Conservation (phyloP, 1,284 basidiomycete species). For the Leccinum fallax region DNA sequence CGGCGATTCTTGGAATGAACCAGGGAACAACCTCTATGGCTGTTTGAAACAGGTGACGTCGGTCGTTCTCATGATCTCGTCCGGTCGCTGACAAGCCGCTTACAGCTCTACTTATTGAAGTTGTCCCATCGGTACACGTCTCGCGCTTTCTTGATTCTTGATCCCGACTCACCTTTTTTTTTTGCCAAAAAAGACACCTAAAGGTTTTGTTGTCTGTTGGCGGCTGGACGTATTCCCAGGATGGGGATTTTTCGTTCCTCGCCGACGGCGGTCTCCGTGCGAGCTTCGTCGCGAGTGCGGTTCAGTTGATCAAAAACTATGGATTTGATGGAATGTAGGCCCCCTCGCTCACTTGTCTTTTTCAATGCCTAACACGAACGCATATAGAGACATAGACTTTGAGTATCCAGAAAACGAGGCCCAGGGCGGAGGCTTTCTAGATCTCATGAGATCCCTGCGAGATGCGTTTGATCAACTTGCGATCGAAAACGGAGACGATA, state of each 20-base stretch:
- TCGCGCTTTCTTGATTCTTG: background rate
- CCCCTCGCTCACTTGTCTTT: background rate
- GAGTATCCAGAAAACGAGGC: conserved; percentile 57
- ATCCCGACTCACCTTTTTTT: background rate
- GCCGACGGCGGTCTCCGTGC: conserved; percentile 55
- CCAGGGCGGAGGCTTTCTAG: conserved; percentile 60
- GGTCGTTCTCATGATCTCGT: background rate
- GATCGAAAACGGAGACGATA: conserved; percentile 56
- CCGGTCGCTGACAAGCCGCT: conserved; percentile 1
- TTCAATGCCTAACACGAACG: background rate
- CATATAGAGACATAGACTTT: conserved; percentile 67
- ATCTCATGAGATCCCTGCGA: conserved; percentile 58
- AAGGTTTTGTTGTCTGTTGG: conserved; percentile 81
- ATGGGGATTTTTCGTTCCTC: conserved; percentile 67
- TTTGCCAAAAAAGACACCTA: conserved; percentile 54
- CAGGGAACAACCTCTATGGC: conserved; percentile 81
- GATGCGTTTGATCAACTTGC: conserved; percentile 55
- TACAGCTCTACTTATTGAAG: conserved; percentile 65
- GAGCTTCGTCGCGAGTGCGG: conserved; percentile 72
- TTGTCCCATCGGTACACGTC: conserved; percentile 38
- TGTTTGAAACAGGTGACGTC: conserved; percentile 77
- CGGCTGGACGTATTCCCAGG: conserved; percentile 73
- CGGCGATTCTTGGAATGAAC: conserved; percentile 60
- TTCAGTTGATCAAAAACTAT: conserved; percentile 81
- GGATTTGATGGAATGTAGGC: conserved; percentile 85